These are phyloP conservation scores for Elsinoe necatrix DNA, from an alignment of 2,329 filamentous ascomycete genomes.

Conservation along the genomic window DNA sequence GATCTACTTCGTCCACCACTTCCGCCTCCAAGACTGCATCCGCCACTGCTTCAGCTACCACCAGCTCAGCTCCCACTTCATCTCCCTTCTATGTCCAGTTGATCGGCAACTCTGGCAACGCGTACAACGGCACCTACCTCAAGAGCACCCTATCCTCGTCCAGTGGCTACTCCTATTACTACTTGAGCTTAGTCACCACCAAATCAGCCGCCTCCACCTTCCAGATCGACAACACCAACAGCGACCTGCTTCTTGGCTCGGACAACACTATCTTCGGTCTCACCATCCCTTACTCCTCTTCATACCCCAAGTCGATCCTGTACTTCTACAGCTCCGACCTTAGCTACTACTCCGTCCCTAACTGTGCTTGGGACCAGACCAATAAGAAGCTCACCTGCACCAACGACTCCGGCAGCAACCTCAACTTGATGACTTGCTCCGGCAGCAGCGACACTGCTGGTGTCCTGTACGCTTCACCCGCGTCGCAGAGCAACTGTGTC, in stretches of 20 bases:
- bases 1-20: slow-evolving; percentile 7
- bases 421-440: slow-evolving; percentile 12
- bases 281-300: neutral
- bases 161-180: slow-evolving; percentile 10
- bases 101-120: slow-evolving; percentile 7
- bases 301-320: neutral
- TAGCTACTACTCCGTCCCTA: slow-evolving; percentile 8
- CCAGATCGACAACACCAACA: slow-evolving; percentile 14
- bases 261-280: neutral
- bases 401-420: neutral
- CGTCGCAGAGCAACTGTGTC: slow-evolving; percentile 6
- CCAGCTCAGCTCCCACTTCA: slow-evolving; percentile 13
- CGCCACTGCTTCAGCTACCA: slow-evolving; percentile 4
- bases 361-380: neutral
- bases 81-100: slow-evolving; percentile 14
- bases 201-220: slow-evolving; percentile 3
- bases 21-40: slow-evolving; percentile 10
- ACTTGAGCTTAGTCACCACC: slow-evolving; percentile 2
- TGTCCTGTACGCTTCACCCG: slow-evolving; percentile 3
- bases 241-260: neutral
- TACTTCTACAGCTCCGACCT: slow-evolving; percentile 12
- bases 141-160: neutral
- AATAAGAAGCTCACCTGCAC: neutral
- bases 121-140: slow-evolving; percentile 12
- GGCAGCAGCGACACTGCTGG: slow-evolving; percentile 3